These are phyloP conservation scores for Fusarium sp. DNA, from an alignment of 2,329 filamentous ascomycete genomes.

Conservation along the genomic window DNA sequence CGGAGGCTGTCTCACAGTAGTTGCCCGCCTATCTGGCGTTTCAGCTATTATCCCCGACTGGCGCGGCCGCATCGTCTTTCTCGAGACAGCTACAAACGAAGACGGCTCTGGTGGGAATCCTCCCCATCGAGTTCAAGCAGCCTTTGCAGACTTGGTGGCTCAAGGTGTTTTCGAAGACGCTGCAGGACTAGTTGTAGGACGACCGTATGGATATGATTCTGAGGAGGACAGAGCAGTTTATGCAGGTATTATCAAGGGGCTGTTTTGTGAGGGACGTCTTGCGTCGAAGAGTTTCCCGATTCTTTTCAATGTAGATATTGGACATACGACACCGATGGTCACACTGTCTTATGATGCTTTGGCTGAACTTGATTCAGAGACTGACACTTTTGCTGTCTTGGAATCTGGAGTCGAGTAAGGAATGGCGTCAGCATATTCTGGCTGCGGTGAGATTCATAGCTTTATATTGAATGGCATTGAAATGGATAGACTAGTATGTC, in stretches of 20 bases:
- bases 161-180: conserved; percentile 57
- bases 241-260: conserved; percentile 47
- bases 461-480: too few species aligned
- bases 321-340: conserved; percentile 58
- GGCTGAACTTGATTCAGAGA: conserved; percentile 54
- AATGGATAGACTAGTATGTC: too few species aligned
- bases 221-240: conserved; percentile 47
- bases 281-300: conserved; percentile 54
- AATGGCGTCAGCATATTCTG: background rate
- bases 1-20: conserved; percentile 57
- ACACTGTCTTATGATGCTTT: conserved; percentile 56
- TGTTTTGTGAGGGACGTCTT: conserved; percentile 53
- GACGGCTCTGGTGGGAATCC: conserved; percentile 35
- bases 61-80: conserved; percentile 55
- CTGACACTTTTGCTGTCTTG: conserved; percentile 52
- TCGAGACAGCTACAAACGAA: conserved; percentile 56
- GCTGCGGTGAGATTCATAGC: too few species aligned
- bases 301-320: conserved; percentile 57
- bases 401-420: conserved; percentile 39
- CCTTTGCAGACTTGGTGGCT: conserved; percentile 57
- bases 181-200: conserved; percentile 57
- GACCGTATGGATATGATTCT: conserved; percentile 57
- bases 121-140: conserved; percentile 49
- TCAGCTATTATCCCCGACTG: conserved; percentile 53
- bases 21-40: conserved; percentile 54